These are phyloP conservation scores for Macaranga tanarius DNA, from an alignment of 441 rosid species.

Conservation along the genomic window DNA sequence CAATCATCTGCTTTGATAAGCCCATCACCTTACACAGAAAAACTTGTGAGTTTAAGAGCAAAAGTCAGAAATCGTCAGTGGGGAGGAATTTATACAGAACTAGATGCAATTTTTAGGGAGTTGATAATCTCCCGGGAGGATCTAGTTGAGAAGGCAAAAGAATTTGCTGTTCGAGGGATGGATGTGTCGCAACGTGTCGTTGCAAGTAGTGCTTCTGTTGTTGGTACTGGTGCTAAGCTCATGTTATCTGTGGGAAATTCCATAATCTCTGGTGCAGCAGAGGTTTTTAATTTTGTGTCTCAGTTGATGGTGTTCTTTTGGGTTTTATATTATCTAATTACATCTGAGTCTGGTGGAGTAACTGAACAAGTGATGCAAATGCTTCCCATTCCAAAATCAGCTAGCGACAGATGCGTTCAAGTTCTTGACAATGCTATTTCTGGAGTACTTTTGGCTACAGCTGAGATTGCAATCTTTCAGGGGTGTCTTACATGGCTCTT, in stretches of 20 bases:
- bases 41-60: constrained; percentile 61
- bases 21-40: constrained; percentile 74
- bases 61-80: constrained; percentile 59
- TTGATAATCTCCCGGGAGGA: constrained; percentile 74
- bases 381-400: constrained; percentile 66
- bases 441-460: constrained; percentile 91
- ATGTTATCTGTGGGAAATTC: constrained; percentile 61
- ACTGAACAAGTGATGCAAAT: constrained; percentile 84
- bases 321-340: constrained; percentile 80
- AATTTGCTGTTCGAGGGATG: constrained; percentile 70
- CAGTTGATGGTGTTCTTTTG: constrained; percentile 81
- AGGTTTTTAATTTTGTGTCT: constrained; percentile 84
- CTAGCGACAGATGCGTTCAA: constrained; percentile 72
- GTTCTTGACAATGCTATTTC: constrained; percentile 87
- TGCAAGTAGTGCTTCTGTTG: constrained; percentile 68
- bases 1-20: constrained; percentile 50
- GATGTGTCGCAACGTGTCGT: constrained; percentile 70
- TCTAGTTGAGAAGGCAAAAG: constrained; percentile 84
- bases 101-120: constrained; percentile 71
- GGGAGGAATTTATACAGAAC: constrained; percentile 79
- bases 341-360: constrained; percentile 96
- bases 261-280: constrained; percentile 82
- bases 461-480: constrained; percentile 83
- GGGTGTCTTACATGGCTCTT: constrained; percentile 96
- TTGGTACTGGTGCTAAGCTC: constrained; percentile 72